Base-by-base conservation (phyloP, 352 stramenopile genomes). In the Phytophthora hybrid region DNA sequence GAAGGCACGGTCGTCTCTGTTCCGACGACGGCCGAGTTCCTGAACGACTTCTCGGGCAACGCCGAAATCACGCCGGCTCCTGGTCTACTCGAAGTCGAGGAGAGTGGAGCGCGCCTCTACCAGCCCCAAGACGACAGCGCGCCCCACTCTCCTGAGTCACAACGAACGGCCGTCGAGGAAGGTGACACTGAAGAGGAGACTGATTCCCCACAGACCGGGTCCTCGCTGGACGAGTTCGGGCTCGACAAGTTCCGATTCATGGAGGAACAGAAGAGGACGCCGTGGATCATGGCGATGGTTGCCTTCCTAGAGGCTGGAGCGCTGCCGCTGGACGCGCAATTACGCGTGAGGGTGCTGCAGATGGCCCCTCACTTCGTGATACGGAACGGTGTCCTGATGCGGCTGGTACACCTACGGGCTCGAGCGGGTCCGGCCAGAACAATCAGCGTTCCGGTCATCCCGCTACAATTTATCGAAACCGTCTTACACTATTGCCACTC, bases 401-500 rank as follows among this genome's bases (percentile, higher is more conserved):
- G 47, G 2, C 23, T 8, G 3, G 64, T 71, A 5, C 14, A 61
- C 29, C 29, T 71, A 11, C 56, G 8, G 0, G 56, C 47, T 4
- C 7, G 32, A 11, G 49, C 29, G 0, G 64, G 47, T 1, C 56
- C 19, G 1, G 64, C 64, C 3, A 32, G 47, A 18, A 44, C 55
- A 0, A 26, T 65, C 10, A 56, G 7, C 3, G 56, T 71, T 13
- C 57, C 56, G 3, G 56, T 65, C 14, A 18, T 71, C 8, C 57
- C 64, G 2, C 13, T 49, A 1, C 3, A 32, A 8, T 71, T 49
- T 13, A 46, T 71, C 2, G 64, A 59, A 13, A 66, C 66, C 1
- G 66, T 73, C 5, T 26, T 72, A n/a, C 47, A 66, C 19, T 63
- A 41, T 34, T 71, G 64, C 32, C 65, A 71, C 18, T 13, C 19